Base-by-base conservation (phyloP, 2,329 filamentous ascomycete species). In the Penicillium sp. region DNA sequence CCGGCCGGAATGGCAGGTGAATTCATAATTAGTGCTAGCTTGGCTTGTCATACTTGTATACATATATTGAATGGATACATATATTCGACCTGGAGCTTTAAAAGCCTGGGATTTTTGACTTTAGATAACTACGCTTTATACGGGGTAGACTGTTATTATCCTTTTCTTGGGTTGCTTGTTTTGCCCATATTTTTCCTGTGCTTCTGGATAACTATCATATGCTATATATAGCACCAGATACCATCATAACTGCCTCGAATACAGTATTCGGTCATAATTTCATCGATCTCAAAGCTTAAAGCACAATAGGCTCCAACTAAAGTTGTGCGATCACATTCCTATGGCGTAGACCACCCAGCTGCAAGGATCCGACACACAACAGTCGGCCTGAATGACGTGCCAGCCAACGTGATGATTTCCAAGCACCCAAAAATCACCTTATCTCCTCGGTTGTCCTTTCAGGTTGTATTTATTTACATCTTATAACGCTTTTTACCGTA, bases 1-100 rank as follows among this genome's bases (percentile, higher is more conserved):
- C 54, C 69, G 72, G 50, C 67, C 69, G 3, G 60, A 69, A 2
- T 72, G 72, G 48, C 72, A 69, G 49, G 63, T 65, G 20, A 20
- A 54, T 53, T 7, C 1, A 26, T 24, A 1, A 8, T 4, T 47
- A 16, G 13, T 16, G 4, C 18, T 16, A 4, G 31, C 2, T n/a
- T 35, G 3, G 2, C 8, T 7, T 22, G 14, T 24, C n/a, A 37
- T 44, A 22, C 31, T n/a, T n/a, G 20, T 1, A 11, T 32, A 32
- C 5, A 22, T 22, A 34, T 32, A 34, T 34, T 16, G n/a, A n/a
- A n/a, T n/a, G 20, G 3, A 11, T 32, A 32, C 5, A 22, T 22
- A 34, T 32, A 34, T 34, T 16, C 4, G 14, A 14, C 16, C 26
- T 16, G 18, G 8, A 8, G 20, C 5, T 16, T 20, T 18, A 29